Conservation (phyloP, 2,329 filamentous ascomycete species). For the Xylaria digitata region DNA sequence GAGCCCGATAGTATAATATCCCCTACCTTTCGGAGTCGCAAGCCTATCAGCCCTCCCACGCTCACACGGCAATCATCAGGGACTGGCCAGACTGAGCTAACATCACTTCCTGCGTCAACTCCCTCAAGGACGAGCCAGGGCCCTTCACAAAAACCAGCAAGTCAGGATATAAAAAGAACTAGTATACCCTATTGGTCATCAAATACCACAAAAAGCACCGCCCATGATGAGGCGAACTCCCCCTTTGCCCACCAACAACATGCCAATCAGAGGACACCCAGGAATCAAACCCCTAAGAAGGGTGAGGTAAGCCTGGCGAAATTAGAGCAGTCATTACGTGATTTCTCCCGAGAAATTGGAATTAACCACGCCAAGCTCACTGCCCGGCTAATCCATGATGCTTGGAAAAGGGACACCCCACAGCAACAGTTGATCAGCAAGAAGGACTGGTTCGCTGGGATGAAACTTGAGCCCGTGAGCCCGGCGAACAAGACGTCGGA, state of each 20-base stretch:
- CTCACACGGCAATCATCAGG: slow-evolving; percentile 35
- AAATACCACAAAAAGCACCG: slow-evolving; percentile 29
- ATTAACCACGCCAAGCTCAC: slow-evolving; percentile 58
- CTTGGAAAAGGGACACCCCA: slow-evolving; percentile 55
- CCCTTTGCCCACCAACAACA: slow-evolving; percentile 38
- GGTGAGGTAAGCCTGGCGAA: slow-evolving; percentile 57
- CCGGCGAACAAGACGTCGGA: slow-evolving; percentile 48
- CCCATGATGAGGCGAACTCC: slow-evolving; percentile 38
- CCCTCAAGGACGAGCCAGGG: slow-evolving; percentile 36
- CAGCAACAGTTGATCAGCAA: slow-evolving; percentile 56
- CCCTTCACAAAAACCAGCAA: slow-evolving; percentile 38
- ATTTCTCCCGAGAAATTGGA: slow-evolving; percentile 58
- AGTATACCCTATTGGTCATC: slow-evolving; percentile 37
- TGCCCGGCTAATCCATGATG: slow-evolving; percentile 58
- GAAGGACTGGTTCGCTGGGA: slow-evolving; percentile 60
- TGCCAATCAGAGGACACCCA: slow-evolving; percentile 47
- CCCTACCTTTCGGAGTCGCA: slow-evolving; percentile 36
- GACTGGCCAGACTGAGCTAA: slow-evolving; percentile 31
- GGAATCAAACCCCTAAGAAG: slow-evolving; percentile 50
- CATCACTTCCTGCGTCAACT: slow-evolving; percentile 39
- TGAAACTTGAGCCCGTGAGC: slow-evolving; percentile 53
- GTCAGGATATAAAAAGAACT: slow-evolving; percentile 39
- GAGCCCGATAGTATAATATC: slow-evolving; percentile 41
- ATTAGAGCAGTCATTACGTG: slow-evolving; percentile 56
- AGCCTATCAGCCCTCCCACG: slow-evolving; percentile 39